Base-by-base conservation (phyloP, 176 grass and related monocot species). In the Bromus sterilis region DNA sequence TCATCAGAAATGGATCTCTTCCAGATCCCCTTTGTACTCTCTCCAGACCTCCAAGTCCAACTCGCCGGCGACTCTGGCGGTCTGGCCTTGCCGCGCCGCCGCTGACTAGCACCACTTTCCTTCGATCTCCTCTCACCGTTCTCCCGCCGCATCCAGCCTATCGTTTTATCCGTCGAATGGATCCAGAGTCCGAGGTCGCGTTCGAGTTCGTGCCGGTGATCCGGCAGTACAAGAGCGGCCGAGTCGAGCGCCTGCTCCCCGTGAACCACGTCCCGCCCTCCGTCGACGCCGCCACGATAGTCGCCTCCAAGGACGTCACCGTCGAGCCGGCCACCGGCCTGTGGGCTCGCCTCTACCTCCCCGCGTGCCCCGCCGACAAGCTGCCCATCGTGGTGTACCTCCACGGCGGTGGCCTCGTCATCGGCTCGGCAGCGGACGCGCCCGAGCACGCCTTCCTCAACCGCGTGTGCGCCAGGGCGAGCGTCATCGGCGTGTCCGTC, bases 331-430 rank as follows among this genome's bases (percentile, higher is more conserved):
- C 66, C 74, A 90, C 91, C 5, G 84, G 77, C 15, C 23, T 90
- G 9, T 77, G 76, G 64, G 91, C 36, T 30, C 87, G 84, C 85
- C 78, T 93, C 66, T 93, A 93, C 83, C 85, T 82, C 65, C 91
- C 84, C 61, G 32, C 12, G n/a, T 26, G 26, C 15, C 1, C 32
- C 36, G 51, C 21, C 0, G 21, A 2, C 34, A 82, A 86, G 32
- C 75, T 87, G 21, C 91, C 87, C 14, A 40, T 93, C 56, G 67
- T 82, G 9, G 24, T 93, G 24, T 93, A 87, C 71, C 72, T 84
- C 84, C 91, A 93, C 49, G 85, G 91, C 61, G 91, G 88, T 2
- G 82, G 77, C 11, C 84, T 93, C n/a, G 81, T 74, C 4, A 55
- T 21, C 6, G 85, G 85, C 9, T 83, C 91, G 6, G 78, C 91